Percentiles rank a stretch among this genome's conserved stretches.
Evolutionary conservation across 1,284 basidiomycete species (phyloP).

Genomic region (Moesziomyces parantarcticus): DNA sequence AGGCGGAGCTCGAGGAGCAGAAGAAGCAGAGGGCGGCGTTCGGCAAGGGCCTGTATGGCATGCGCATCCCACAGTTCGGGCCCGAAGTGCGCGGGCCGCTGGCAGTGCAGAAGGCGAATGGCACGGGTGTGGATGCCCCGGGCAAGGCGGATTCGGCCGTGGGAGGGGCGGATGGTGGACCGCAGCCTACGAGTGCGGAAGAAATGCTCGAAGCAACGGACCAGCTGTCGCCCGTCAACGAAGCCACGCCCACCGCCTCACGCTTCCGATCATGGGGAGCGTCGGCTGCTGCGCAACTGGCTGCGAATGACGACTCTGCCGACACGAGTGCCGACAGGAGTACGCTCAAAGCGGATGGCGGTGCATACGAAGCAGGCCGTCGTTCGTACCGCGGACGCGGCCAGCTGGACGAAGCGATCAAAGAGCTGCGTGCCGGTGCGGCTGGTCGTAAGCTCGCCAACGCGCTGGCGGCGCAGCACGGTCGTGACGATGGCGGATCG

Average conservation of each 20-base stretch:
- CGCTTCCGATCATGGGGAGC: conserved; percentile 39
- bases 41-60: conserved; percentile 14
- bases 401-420: conserved; percentile 59
- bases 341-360: conserved; percentile 8
- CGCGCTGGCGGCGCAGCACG: conserved; percentile 2
- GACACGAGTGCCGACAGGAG: background rate
- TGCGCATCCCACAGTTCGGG: conserved; percentile 35
- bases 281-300: conserved; percentile 21
- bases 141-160: background rate
- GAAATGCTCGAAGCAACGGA: conserved; percentile 17
- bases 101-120: background rate
- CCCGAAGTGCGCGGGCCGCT: conserved; percentile 54
- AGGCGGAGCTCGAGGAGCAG: conserved; percentile 49
- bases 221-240: conserved; percentile 21
- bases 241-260: conserved; percentile 47
- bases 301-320: background rate
- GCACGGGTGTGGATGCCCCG: background rate
- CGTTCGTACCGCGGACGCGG: conserved; percentile 50
- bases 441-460: conserved; percentile 30
- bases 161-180: too few species aligned
- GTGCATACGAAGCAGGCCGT: conserved; percentile 7
- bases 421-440: conserved; percentile 47
- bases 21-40: conserved; percentile 37
- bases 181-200: background rate
- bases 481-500: conserved; percentile 1